phyloP scores from a whole-genome alignment of 2,329 filamentous ascomycete genomes.

The Aspergillus sp. region DNA sequence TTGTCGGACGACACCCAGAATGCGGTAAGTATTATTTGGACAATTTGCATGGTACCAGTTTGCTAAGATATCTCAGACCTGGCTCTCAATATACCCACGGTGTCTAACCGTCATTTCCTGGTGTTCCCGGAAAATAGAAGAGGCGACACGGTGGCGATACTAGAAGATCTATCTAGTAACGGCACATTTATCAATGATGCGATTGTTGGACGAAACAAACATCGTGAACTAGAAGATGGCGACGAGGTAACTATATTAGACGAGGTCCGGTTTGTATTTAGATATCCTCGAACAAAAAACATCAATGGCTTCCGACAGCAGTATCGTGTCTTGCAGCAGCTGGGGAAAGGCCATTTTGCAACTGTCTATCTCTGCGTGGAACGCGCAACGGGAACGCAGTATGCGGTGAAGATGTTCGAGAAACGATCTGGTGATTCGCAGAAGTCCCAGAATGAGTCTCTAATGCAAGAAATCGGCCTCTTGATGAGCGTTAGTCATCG shows the following conservation, averaged over 20 bases:
- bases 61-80: slow-evolving; percentile 55
- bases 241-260: slow-evolving; percentile 89
- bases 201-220: slow-evolving; percentile 86
- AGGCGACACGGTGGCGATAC: slow-evolving; percentile 64
- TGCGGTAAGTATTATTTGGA: slow-evolving; percentile 65
- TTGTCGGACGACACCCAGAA: slow-evolving; percentile 90
- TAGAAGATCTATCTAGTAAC: slow-evolving; percentile 94
- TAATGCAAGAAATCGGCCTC: slow-evolving; percentile 95
- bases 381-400: slow-evolving; percentile 76
- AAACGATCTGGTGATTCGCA: slow-evolving; percentile 81
- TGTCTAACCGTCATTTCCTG: slow-evolving; percentile 74
- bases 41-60: slow-evolving; percentile 9
- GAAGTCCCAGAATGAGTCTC: slow-evolving; percentile 75
- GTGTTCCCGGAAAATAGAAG: slow-evolving; percentile 57
- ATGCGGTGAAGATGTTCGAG: slow-evolving; percentile 92
- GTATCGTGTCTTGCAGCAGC: slow-evolving; percentile 78
- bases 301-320: slow-evolving; percentile 81
- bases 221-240: slow-evolving; percentile 80
- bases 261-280: slow-evolving; percentile 84
- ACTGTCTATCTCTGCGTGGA: slow-evolving; percentile 91
- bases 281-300: slow-evolving; percentile 74
- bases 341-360: slow-evolving; percentile 94
- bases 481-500: slow-evolving; percentile 97
- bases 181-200: slow-evolving; percentile 95
- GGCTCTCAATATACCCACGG: slow-evolving; percentile 71